These are phyloP conservation scores for Pichia deserticola DNA, from an alignment of 805 yeast genomes.

Conservation along the genomic window DNA sequence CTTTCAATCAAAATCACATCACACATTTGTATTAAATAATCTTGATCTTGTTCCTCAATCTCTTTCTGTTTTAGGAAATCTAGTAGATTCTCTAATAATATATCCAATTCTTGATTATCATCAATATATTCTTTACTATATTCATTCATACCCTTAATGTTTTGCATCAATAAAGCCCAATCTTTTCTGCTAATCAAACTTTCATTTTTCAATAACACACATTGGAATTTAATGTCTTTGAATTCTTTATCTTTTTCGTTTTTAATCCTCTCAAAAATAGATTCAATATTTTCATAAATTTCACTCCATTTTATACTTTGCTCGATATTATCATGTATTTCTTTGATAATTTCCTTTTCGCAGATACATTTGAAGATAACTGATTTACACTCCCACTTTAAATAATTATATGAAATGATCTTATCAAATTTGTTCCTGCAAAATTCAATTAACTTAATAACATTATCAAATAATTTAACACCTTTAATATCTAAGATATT, in stretches of 20 bases:
- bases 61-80: background rate
- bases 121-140: background rate
- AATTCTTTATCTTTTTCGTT: background rate
- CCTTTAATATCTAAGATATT: slow-evolving; percentile 4
- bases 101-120: background rate
- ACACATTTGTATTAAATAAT: background rate
- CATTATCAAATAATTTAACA: slow-evolving; percentile 6
- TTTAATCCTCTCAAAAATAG: background rate
- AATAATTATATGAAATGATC: background rate
- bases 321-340: background rate
- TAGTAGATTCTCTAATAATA: background rate
- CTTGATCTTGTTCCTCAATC: background rate
- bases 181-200: background rate
- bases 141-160: background rate
- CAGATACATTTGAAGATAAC: slow-evolving; percentile 6
- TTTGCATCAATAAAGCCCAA: background rate
- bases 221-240: slow-evolving; percentile 1
- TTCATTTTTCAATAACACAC: slow-evolving; percentile 4
- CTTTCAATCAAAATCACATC: slow-evolving; percentile 2
- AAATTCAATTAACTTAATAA: background rate
- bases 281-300: background rate
- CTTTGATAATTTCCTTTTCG: background rate
- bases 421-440: no score
- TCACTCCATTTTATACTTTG: background rate
- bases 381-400: slow-evolving; percentile 7